These are phyloP conservation scores for Cordyceps cateniannulata DNA, from an alignment of 2,329 filamentous ascomycete genomes.

Conservation along the genomic window DNA sequence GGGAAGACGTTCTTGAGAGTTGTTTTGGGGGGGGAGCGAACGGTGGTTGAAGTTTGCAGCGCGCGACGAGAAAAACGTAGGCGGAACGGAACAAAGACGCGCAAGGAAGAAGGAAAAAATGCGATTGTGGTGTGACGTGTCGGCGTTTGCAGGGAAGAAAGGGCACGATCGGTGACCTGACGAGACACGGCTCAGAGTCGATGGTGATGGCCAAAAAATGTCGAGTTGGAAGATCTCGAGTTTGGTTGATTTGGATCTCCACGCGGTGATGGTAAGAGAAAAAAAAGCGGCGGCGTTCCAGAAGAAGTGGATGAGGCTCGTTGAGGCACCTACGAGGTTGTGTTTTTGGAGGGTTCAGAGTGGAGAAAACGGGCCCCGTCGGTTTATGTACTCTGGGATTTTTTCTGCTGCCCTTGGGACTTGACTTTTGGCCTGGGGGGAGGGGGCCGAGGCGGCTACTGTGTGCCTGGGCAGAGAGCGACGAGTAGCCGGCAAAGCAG, in stretches of 20 bases:
- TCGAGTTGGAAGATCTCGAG: not conserved
- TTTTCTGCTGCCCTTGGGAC: conserved; percentile 10
- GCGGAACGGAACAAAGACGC: not conserved
- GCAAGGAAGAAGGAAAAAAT: not conserved
- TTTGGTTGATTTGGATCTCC: conserved; percentile 8
- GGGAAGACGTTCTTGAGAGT: conserved; percentile 16
- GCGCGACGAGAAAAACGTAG: conserved; percentile 2
- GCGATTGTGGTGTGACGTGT: not conserved
- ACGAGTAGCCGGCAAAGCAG: conserved; percentile 4
- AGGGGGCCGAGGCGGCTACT: conserved; percentile 3
- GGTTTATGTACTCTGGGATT: conserved; percentile 12
- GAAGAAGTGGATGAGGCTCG: conserved; percentile 14
- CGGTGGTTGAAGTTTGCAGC: conserved; percentile 3
- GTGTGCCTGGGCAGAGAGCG: conserved; percentile 5
- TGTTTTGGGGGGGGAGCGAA: conserved; percentile 17
- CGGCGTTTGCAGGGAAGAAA: not conserved
- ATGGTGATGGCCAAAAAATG: not conserved
- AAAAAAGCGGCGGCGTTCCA: conserved; percentile 14
- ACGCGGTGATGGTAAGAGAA: conserved; percentile 8
- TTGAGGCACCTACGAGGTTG: conserved; percentile 12
- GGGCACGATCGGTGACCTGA: not conserved
- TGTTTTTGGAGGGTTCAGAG: conserved; percentile 15
- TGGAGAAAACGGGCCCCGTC: conserved; percentile 13
- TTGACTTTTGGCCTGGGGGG: no score
- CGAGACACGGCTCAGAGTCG: not conserved